Conservation (phyloP, 345 rosid genomes). For the Atalantia buxifolia region DNA sequence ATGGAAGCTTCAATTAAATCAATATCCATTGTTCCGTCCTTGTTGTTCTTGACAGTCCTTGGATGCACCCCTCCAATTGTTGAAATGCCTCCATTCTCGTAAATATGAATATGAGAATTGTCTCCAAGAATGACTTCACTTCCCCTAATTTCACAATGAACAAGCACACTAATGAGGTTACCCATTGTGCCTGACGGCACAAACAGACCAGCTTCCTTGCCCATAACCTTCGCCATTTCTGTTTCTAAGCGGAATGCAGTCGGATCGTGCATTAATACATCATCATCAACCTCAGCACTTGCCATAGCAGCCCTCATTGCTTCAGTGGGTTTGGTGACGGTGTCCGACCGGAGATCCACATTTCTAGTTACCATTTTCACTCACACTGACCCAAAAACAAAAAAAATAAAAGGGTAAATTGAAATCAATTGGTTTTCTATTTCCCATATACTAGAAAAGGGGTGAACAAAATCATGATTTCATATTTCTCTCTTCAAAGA, state of each 20-base stretch:
- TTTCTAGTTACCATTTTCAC: conserved; percentile 58
- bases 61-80: conserved; percentile 94
- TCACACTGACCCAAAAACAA: conserved; percentile 14
- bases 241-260: conserved; percentile 58
- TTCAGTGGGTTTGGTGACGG: conserved; percentile 84
- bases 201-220: conserved; percentile 87
- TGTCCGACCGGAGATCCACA: conserved; percentile 92
- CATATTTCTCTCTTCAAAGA: background rate
- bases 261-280: conserved; percentile 71
- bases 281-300: conserved; percentile 89
- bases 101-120: conserved; percentile 72
- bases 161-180: conserved; percentile 85
- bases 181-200: conserved; percentile 98
- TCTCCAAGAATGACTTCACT: conserved; percentile 93
- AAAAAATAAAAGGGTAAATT: background rate
- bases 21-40: conserved; percentile 80
- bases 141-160: conserved; percentile 85
- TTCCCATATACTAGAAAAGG: background rate
- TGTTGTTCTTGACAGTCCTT: conserved; percentile 66
- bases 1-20: conserved; percentile 71
- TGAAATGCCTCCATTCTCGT: conserved; percentile 85
- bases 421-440: background rate
- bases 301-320: conserved; percentile 92
- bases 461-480: background rate
- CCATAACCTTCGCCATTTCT: conserved; percentile 64